Conservation (phyloP, 1,139 yeast genomes). For the Citeromyces hawaiiensis region DNA sequence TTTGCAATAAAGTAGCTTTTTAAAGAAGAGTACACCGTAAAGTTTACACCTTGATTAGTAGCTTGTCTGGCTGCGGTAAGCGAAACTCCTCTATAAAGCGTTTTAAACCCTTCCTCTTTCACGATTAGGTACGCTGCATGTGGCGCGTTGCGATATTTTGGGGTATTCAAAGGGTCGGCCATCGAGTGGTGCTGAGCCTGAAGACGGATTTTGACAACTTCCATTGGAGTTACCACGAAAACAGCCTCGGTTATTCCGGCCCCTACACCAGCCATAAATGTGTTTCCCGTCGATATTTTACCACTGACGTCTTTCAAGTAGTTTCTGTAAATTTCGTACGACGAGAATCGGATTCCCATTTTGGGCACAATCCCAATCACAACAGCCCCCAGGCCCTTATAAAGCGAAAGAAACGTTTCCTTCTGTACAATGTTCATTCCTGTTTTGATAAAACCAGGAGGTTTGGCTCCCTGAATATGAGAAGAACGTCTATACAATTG, state of each 20-base stretch:
- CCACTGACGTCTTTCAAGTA: slow-evolving; percentile 50
- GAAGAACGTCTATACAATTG: slow-evolving; percentile 58
- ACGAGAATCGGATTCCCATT: slow-evolving; percentile 93
- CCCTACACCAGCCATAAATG: slow-evolving; percentile 89
- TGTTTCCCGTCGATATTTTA: slow-evolving; percentile 52
- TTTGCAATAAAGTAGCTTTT: slow-evolving; percentile 58
- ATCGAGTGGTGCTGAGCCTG: slow-evolving; percentile 92
- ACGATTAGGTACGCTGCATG: slow-evolving; percentile 80
- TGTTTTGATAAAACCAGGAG: slow-evolving; percentile 78
- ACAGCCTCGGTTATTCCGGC: slow-evolving; percentile 98
- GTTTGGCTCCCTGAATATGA: slow-evolving; percentile 34
- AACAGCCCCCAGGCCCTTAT: slow-evolving; percentile 95
- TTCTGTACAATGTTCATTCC: slow-evolving; percentile 67
- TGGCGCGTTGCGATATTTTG: slow-evolving; percentile 86
- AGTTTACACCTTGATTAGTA: slow-evolving; percentile 96
- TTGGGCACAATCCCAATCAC: slow-evolving; percentile 96
- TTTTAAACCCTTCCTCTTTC: slow-evolving; percentile 82
- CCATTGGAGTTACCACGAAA: slow-evolving; percentile 90
- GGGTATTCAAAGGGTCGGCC: slow-evolving; percentile 68
- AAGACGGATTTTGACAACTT: slow-evolving; percentile 88
- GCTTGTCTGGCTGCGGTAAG: slow-evolving; percentile 98
- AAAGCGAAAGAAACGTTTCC: slow-evolving; percentile 77
- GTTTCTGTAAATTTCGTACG: slow-evolving; percentile 80
- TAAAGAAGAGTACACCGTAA: slow-evolving; percentile 84
- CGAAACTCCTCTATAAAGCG: slow-evolving; percentile 89